Evolutionary conservation across 1,284 basidiomycete species (phyloP).

Genomic region (Cystobasidiaceae sp.): DNA sequence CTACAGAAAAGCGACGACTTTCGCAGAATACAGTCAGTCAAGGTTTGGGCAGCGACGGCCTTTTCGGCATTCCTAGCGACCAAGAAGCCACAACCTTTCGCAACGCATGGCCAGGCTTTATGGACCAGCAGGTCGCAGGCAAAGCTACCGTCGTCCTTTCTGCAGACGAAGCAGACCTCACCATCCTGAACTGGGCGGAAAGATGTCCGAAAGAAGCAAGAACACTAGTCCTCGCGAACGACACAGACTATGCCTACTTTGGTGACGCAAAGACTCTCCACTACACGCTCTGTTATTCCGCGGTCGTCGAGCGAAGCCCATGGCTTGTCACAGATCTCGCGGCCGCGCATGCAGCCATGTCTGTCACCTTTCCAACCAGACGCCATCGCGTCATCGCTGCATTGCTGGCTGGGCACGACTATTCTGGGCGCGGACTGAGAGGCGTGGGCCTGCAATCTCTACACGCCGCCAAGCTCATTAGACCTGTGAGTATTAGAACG

Average conservation of each 20-base stretch:
- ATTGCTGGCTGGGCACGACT: neutral
- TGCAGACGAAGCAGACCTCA: neutral
- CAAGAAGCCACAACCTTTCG: too few species aligned
- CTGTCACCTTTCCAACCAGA: neutral
- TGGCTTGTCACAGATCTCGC: neutral
- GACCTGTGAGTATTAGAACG: neutral
- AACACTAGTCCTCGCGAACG: neutral
- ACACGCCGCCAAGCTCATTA: neutral
- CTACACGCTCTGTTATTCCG: neutral
- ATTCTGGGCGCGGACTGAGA: neutral
- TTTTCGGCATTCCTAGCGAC: too few species aligned
- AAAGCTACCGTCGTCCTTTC: neutral
- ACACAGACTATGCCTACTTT: neutral
- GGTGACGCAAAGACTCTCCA: neutral
- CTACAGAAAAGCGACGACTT: too few species aligned
- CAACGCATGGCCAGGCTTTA: too few species aligned
- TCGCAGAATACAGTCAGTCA: too few species aligned
- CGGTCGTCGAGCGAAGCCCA: neutral
- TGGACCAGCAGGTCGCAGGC: too few species aligned
- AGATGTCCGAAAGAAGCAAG: neutral
- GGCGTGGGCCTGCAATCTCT: neutral
- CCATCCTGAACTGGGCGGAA: neutral
- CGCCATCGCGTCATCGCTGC: neutral
- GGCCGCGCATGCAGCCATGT: neutral
- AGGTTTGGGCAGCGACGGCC: too few species aligned